These are phyloP conservation scores for Tuber calosporum DNA, from an alignment of 495 filamentous ascomycete genomes.

Conservation along the genomic window DNA sequence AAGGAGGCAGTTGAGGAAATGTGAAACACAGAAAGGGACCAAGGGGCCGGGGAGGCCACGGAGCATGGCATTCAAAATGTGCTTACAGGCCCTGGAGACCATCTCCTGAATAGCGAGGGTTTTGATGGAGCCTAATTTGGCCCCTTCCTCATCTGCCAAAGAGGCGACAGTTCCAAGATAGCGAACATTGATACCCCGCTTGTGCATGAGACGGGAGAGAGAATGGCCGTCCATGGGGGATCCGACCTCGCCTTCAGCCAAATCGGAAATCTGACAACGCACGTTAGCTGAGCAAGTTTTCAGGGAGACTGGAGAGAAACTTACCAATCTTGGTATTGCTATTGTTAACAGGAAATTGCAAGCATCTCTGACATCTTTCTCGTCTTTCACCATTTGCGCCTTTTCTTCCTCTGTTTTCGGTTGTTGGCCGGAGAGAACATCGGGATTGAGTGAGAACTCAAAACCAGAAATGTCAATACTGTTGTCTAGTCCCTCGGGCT, in stretches of 20 bases:
- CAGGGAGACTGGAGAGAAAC: neutral
- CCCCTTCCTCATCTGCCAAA: constrained; percentile 58
- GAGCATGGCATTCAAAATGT: constrained; percentile 71
- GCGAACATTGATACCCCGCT: constrained; percentile 92
- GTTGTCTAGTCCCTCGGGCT: constrained; percentile 45
- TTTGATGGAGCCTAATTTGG: constrained; percentile 67
- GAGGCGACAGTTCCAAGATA: constrained; percentile 81
- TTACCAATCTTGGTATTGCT: constrained; percentile 61
- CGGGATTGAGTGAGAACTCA: constrained; percentile 82
- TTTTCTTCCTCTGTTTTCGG: constrained; percentile 89
- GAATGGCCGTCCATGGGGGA: constrained; percentile 98
- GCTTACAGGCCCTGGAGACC: constrained; percentile 89
- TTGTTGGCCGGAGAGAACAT: constrained; percentile 85
- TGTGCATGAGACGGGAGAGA: constrained; percentile 81
- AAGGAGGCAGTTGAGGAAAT: constrained; percentile 90
- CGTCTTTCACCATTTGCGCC: constrained; percentile 73
- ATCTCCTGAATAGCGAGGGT: constrained; percentile 81
- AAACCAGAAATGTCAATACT: constrained; percentile 79
- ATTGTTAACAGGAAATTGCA: constrained; percentile 68
- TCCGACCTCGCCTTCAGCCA: constrained; percentile 84
- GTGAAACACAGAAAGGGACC: constrained; percentile 66
- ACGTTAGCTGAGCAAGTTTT: constrained; percentile 18
- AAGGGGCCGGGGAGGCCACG: constrained; percentile 72
- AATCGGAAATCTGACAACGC: constrained; percentile 58
- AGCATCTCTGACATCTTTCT: constrained; percentile 76